Base-by-base conservation (phyloP, 176 grass and related monocot species). In the Neostapfia colusana region DNA sequence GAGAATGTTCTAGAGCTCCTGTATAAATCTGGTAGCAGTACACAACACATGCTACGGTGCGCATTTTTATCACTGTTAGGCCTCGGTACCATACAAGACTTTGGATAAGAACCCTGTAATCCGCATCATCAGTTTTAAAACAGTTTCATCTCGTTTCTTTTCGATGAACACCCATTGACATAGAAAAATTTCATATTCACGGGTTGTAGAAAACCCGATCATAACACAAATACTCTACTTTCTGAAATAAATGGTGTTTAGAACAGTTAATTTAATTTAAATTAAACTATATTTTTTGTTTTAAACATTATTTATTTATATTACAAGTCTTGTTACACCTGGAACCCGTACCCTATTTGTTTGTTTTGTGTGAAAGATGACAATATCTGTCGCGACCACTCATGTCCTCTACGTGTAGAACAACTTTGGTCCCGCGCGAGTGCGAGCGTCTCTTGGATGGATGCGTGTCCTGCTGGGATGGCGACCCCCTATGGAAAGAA, bases 1-100 rank as follows among this genome's bases (percentile, higher is more conserved):
- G 15, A 38, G 79, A 81, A 81, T 81, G 79, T 72, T 63, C 79
- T 72, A 63, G 78, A 51, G 8, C 4, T 46, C 43, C 17, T 38
- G 75, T 65, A 50, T 64, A 16, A 16, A 35, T 49, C 42, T n/a
- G 35, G 42, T 64, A 14, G 58, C 58, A 61, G 42, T 13, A 25
- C 55, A 27, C 27, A 40, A 21, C 38, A 62, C 17, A 44, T 58
- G 53, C 36, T 31, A 48, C 73, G 26, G 25, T 44, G 4, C 1
- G 11, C n/a, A 17, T 42, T 3, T 41, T 25, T 27, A 36, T 20
- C n/a, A 35, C 10, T 64, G 3, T 10, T 34, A 6, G 31, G n/a
- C 26, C 45, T 71, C 27, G 68, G 6, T 36, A 20, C 28, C 25
- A 7, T 35, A 53, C 17, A 46, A 69, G 0, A 10, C 3, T 41